Base-by-base conservation (phyloP, 345 rosid species). In the Litchi chinensis region DNA sequence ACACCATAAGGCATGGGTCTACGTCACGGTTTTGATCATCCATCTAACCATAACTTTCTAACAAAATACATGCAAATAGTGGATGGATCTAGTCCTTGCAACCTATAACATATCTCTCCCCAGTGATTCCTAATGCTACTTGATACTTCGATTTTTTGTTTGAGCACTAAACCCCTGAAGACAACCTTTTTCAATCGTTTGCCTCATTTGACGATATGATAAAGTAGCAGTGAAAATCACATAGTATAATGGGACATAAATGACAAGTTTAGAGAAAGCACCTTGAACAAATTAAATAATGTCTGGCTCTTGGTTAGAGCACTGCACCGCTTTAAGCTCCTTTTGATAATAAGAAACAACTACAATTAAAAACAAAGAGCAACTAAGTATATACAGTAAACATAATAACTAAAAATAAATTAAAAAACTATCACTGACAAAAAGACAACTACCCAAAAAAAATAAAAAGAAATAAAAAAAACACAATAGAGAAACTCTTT, bases 251-350 rank as follows among this genome's bases (percentile, higher is more conserved):
- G 19, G 18, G 67, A 75, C 50, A 67, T 68, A 16, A 57, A 64
- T 26, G 64, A 73, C 43, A 52, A 32, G 39, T n/a, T 21, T 68
- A 32, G 65, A 62, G 70, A 67, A 78, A 40, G 70, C 85, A 94
- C 99, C 98, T 91, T 96, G 82, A 94, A 92, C 90, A 96, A 85
- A 88, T 92, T 90, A 83, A 86, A 91, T 74, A 96, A 79, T 8
- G 98, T 92, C 83, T 94, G 97, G 87, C 82, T 92, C 89, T 92
- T 94, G 80, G 94, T 94, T 77, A 94, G 86, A 79, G 91, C 86
- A 87, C 90, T 93, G 89, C 99, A 96, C 62, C 99, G 90, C 88
- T 96, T 96, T 86, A 96, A 87, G 93, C 98, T 96, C 89, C 97
- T 91, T 81, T 94, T 96, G 87, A 96, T 94, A 74, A 93, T 89